These are phyloP conservation scores for Thielaviopsis cerberus DNA, from an alignment of 2,329 filamentous ascomycete species.

Conservation along the genomic window DNA sequence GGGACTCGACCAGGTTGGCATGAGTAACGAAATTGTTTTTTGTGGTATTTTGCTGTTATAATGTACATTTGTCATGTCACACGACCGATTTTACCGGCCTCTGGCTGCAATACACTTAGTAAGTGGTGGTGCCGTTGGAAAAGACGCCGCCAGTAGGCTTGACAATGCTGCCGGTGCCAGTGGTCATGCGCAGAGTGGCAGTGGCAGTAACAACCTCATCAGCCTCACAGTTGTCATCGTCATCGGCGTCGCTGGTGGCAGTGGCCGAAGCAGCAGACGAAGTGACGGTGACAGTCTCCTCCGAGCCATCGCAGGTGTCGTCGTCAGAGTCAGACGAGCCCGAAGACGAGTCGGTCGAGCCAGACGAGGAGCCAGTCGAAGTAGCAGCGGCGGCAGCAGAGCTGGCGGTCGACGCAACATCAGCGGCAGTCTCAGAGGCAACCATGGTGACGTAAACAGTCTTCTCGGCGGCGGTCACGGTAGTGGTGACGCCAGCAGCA, in stretches of 20 bases:
- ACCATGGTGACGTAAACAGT: slow-evolving; percentile 17
- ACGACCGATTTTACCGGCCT: background rate
- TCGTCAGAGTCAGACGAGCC: background rate
- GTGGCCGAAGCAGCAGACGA: background rate
- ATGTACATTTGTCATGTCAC: background rate
- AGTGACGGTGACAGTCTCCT: slow-evolving; percentile 8
- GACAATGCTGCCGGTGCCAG: slow-evolving; percentile 19
- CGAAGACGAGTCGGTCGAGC: background rate
- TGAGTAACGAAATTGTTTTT: background rate
- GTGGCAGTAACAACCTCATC: slow-evolving; percentile 9
- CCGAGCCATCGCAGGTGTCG: background rate
- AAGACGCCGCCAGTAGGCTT: slow-evolving; percentile 18
- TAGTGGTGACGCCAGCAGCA: slow-evolving; percentile 13
- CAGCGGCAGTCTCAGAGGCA: slow-evolving; percentile 8
- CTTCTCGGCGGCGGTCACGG: slow-evolving; percentile 14
- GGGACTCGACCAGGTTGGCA: background rate
- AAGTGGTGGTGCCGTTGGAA: slow-evolving; percentile 21
- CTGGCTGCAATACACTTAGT: too few species aligned
- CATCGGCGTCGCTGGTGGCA: slow-evolving; percentile 7
- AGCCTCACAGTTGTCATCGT: slow-evolving; percentile 13
- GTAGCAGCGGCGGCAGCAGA: slow-evolving; percentile 17
- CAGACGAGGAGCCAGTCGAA: slow-evolving; percentile 15
- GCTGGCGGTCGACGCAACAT: slow-evolving; percentile 8
- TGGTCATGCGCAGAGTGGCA: slow-evolving; percentile 17
- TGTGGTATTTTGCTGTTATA: background rate